Base-by-base conservation (phyloP, 306 rosid genomes). In the Castanea sativa region DNA sequence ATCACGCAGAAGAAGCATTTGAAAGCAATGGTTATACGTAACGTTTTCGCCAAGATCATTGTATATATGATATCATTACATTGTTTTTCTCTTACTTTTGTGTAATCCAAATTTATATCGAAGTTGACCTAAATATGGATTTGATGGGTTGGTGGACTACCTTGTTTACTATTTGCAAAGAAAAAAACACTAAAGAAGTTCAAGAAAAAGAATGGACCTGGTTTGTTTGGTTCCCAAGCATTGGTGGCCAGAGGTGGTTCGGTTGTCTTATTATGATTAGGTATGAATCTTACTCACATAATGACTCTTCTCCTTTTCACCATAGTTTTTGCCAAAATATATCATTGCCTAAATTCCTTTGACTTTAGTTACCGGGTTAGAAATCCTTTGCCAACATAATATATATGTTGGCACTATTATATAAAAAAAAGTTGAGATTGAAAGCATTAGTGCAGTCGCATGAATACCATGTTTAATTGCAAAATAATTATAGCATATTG, bases 81-180 rank as follows among this genome's bases (percentile, higher is more conserved):
- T 14, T 16, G 13, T 49, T 55, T 13, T 49, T 49, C 5, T 33
- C 18, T 57, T 38, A 15, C 21, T 53, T 35, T 23, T 38, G 53
- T 64, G 81, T 80, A 27, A 19, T 80, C 71, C 57, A 69, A 18
- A 68, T 60, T 63, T 52, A 9, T 43, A 7, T 74, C 35, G 23
- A 11, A 20, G 59, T 49, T 38, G 78, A 59, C 41, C 38, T 20
- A 72, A 41, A 38, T 38, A 69, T 76, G 43, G 84, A 76, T 87
- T 76, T 69, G 86, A 82, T 82, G 65, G 81, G 85, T 77, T 85
- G 87, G 79, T 85, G 87, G 77, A 77, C 90, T 58, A 84, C 80
- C 77, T 51, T 55, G 79, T 71, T 76, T 79, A 79, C 80, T 67
- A 64, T 70, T 80, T 69, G 73, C 45, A 29, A 14, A 59, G 10